Percentiles rank a stretch among this genome's conserved stretches.
Evolutionary conservation across 306 rosid species (phyloP).

Genomic region (Malus fusca): DNA sequence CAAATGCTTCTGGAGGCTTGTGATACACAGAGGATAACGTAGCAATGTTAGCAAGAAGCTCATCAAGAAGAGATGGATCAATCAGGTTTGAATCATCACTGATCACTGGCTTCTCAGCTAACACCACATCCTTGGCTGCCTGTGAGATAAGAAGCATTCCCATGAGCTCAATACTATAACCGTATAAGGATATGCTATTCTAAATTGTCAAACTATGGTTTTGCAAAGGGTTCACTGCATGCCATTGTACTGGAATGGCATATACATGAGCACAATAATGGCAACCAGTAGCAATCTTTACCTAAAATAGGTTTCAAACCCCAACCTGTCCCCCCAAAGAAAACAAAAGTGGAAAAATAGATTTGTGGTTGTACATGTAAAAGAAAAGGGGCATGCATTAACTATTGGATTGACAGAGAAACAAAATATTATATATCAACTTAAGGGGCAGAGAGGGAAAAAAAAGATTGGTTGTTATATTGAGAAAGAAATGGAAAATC

Average conservation of each 20-base stretch:
- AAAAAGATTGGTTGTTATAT: neutral
- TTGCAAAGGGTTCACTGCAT: neutral
- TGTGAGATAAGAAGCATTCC: slow-evolving; percentile 34
- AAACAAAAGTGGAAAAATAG: neutral
- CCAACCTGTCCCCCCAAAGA: neutral
- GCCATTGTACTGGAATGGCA: neutral
- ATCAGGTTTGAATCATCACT: slow-evolving; percentile 90
- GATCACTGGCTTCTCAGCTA: slow-evolving; percentile 97
- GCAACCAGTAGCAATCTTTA: neutral
- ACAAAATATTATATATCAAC: slow-evolving; percentile 3
- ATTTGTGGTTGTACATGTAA: neutral
- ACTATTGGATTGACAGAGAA: neutral
- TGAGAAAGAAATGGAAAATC: neutral
- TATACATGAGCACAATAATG: neutral
- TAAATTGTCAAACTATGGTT: neutral
- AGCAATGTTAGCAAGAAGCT: slow-evolving; percentile 95
- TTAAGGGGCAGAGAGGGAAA: neutral
- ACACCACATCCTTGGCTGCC: slow-evolving; percentile 99
- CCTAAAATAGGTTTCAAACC: neutral
- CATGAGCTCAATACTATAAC: slow-evolving; percentile 16
- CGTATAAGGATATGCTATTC: neutral
- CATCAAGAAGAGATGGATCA: slow-evolving; percentile 88
- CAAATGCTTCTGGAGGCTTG: slow-evolving; percentile 97
- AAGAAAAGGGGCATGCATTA: neutral
- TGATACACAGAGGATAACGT: slow-evolving; percentile 96